Evolutionary conservation across 495 filamentous ascomycete species (phyloP), one percentile per base, ranked within the genome.

Genomic region (Talaromyces wortmannii): DNA sequence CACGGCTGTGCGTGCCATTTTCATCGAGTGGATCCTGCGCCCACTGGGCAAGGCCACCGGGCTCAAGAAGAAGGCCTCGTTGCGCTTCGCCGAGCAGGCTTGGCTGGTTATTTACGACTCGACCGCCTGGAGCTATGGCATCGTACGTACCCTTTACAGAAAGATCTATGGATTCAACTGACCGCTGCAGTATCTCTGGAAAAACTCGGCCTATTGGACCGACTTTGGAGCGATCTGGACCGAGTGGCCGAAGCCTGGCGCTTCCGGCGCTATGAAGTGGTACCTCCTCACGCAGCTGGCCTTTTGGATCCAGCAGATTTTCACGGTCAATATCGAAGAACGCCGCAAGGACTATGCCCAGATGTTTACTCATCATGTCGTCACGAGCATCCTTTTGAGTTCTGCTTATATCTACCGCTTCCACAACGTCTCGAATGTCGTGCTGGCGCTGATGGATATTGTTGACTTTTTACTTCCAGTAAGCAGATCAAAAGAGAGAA

Each of bases 251-350:
- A 75, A 80, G 50, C 83, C 89, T 45, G 81, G 89, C 58, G 72
- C 96, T 31, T 72, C 70, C 15, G 86, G 85, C 5, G 64, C 87
- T 12, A 81, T 89, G 70, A 98, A 98, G 71, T 87, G 83, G 76
- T 98, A 98, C 65, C 89, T 95, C 59, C 78, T 98, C 46, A 87
- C 86, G 29, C 92, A 97, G 68, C 86, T 91, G 63, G 84, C 89
- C 13, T 98, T 97, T 65, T 95, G 90, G 84, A 61, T 97, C 16
- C 95, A 98, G 70, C 91, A 96, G 72, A 87, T 98, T 57, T 70
- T 97, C 43, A 89, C 96, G 47, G 87, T 98, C 63, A 87, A 97
- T 70, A 88, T 97, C 56, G 95, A 98, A 67, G 86, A 95, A 70
- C 81, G 88, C 57, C 79, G 94, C 50, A 98, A 98, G 70, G 94